Evolutionary conservation across 805 yeast genomes (phyloP), one percentile per base, ranked within the genome.

Genomic region (Suhomyces vadensis): DNA sequence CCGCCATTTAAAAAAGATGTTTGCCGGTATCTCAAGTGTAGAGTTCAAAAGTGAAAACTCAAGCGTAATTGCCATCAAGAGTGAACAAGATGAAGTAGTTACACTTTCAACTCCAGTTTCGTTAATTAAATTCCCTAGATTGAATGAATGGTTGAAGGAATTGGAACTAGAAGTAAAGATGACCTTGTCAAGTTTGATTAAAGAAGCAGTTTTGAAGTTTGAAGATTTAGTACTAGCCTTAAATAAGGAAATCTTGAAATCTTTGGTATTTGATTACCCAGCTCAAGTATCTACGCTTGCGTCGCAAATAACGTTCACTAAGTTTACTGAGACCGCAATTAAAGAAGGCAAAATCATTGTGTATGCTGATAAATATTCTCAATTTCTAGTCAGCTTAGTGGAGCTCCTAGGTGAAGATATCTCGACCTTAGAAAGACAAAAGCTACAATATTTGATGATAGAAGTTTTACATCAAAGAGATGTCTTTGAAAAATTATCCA

Each of bases 1-100:
- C 13, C 74, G 71, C 37, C 90, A 85, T 55, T 63, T 90, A 39
- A 69, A 71, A 37, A 87, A 86, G 55, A 77, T 90, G 83, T 90
- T 86, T 58, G 61, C 80, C 4, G 95, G 92, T 1, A 67, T 89
- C 2, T 51, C 73, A 0, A 55, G 67, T 2, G 51, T 87, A 2
- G 53, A 61, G 0, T 61, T 56, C 29, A 74, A 74, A 14, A 52
- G 51, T 1, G 65, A 62, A 4, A 51, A 51, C 3, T 63, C 65
- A 0, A 26, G 52, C 0, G 73, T 85, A 3, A 44, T 52, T 0
- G 80, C 80, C 1, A 67, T 89, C 0, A 38, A 51, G 1, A 85
- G 97, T n/a, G 65, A 71, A 0, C 85, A 87, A 50, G 85, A 82
- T 0, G 98, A 91, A 55, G 35, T 23, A 0, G 60, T 89, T 2